phyloP scores from a whole-genome alignment of 345 rosid genomes.

The Citrus unshiu region DNA sequence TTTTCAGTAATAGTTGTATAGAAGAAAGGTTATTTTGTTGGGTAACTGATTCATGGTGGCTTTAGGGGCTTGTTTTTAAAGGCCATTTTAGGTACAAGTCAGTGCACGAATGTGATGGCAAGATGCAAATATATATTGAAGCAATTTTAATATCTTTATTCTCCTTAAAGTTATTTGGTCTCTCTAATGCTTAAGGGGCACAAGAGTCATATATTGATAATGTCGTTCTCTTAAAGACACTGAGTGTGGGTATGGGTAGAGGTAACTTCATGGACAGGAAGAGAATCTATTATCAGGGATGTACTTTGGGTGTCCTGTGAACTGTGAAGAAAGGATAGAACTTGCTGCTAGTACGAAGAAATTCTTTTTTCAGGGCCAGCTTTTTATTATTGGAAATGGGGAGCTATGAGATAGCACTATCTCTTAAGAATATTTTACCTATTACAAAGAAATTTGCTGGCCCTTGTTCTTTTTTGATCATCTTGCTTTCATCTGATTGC shows the following conservation, averaged over 20 bases:
- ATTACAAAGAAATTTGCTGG: neutral
- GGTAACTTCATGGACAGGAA: neutral
- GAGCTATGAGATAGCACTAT: neutral
- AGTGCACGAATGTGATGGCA: neutral
- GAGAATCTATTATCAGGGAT: neutral
- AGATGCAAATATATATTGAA: slow-evolving; percentile 1
- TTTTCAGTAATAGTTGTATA: neutral
- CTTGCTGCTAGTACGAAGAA: neutral
- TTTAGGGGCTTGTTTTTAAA: neutral
- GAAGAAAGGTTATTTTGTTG: neutral
- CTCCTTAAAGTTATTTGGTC: neutral
- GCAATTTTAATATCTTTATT: neutral
- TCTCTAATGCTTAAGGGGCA: neutral
- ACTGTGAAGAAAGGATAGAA: neutral
- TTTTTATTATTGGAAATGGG: neutral
- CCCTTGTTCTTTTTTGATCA: neutral
- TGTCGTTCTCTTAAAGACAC: neutral
- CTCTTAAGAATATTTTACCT: neutral
- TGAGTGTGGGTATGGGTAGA: neutral
- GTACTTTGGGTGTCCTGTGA: neutral
- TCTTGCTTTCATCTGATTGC: neutral
- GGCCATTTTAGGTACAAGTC: neutral
- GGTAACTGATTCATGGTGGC: neutral
- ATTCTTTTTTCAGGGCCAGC: neutral
- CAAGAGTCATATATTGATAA: neutral